Evolutionary conservation across 78 protist genomes (phyloP).

Genomic region (Planoprotostelium fungivorum): DNA sequence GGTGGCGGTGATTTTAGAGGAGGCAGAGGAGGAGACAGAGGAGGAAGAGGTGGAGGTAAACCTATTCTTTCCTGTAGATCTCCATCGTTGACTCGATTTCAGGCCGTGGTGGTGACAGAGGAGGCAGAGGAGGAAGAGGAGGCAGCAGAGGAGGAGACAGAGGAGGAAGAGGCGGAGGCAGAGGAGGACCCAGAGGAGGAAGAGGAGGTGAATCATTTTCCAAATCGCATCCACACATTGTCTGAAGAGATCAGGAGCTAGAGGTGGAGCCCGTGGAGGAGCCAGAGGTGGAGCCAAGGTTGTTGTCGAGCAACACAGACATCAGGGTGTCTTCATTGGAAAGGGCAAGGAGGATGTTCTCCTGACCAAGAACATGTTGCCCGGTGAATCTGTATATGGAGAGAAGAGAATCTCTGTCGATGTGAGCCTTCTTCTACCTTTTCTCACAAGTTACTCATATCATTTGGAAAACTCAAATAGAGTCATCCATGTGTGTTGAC

Average conservation of each 20-base stretch:
- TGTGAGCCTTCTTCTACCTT: constrained; percentile 15
- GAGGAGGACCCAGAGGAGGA: constrained; percentile 39
- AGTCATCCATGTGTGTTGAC: too few species aligned
- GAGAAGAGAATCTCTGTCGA: constrained; percentile 97
- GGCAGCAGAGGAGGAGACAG: constrained; percentile 63
- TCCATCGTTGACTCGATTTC: constrained; percentile 19
- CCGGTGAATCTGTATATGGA: constrained; percentile 98
- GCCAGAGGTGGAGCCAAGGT: constrained; percentile 86
- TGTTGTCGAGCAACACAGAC: constrained; percentile 86
- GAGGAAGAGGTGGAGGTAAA: constrained; percentile 38
- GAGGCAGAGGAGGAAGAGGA: constrained; percentile 42
- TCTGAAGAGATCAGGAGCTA: constrained; percentile 33
- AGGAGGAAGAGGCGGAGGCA: constrained; percentile 31
- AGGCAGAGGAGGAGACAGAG: constrained; percentile 38
- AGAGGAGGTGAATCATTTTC: constrained; percentile 46
- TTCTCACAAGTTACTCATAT: neutral
- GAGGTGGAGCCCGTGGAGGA: constrained; percentile 70
- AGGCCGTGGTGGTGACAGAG: constrained; percentile 53
- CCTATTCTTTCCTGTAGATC: neutral
- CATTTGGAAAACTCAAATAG: neutral
- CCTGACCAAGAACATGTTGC: constrained; percentile 86
- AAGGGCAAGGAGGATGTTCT: constrained; percentile 90
- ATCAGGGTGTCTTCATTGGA: constrained; percentile 89
- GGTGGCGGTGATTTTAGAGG: neutral
- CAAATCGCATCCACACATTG: constrained; percentile 10